Base-by-base conservation (phyloP, 306 rosid species). In the Fagus sylvatica region DNA sequence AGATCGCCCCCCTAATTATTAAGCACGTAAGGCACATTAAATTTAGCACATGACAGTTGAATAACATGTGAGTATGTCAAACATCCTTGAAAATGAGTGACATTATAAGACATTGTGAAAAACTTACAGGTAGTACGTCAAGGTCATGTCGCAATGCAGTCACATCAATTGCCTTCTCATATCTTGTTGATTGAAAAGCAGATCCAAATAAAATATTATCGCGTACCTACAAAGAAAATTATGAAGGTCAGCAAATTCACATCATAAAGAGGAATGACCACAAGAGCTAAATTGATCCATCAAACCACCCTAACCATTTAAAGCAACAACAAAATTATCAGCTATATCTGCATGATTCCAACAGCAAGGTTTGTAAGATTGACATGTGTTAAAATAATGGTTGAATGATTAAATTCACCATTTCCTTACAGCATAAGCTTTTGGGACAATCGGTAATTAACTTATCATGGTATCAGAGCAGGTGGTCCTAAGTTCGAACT, bases 141-240 rank as follows among this genome's bases (percentile, higher is more conserved):
- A 91, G 86, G 78, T 91, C 98, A 72, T 89, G 96, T 59, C 85
- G 87, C 68, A 94, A 83, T 76, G 91, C 88, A 69, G 98, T 89
- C 49, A 84, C 82, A 62, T 87, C 89, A 57, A 94, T 85, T 42
- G 94, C 88, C 91, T 87, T 92, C 85, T 76, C 81, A 75, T 94
- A 94, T 53, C 84, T 87, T 71, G 78, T 84, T 62, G 86, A 28
- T 32, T 91, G 93, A 71, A 90, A 89, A 73, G 80, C 74, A 64
- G 96, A 90, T 83, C 97, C 97, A 74, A 94, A 94, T 76, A 94
- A 60, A 81, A 94, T 85, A 73, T 94, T 94, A 85, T 92, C 96
- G 9, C 91, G 94, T 17, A 94, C 94, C 98, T 94, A 85, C 30
- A 65, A 71, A 37, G 68, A 81, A 74, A 51, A 7, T 59, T 34